These are phyloP conservation scores for Diddensiella transvaalensis DNA, from an alignment of 805 yeast genomes.

Conservation along the genomic window DNA sequence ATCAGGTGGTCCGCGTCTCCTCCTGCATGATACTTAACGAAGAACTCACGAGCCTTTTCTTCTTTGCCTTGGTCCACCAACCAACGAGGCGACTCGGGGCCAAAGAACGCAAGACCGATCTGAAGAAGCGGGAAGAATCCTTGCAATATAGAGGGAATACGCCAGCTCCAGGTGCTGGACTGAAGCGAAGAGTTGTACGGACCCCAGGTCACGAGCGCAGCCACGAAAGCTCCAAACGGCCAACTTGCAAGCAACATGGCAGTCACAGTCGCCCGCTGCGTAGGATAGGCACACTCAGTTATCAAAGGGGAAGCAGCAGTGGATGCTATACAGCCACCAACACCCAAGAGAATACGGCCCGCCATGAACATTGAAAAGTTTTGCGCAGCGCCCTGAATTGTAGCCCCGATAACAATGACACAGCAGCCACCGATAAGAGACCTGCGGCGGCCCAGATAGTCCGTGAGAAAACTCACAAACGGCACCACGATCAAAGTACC, in stretches of 20 bases:
- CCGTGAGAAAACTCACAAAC: constrained; percentile 58
- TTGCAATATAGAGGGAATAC: constrained; percentile 73
- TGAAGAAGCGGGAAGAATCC: constrained; percentile 55
- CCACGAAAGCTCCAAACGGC: constrained; percentile 67
- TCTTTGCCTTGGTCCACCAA: constrained; percentile 62
- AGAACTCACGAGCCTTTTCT: constrained; percentile 39
- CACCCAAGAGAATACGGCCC: constrained; percentile 66
- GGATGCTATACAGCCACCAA: constrained; percentile 69
- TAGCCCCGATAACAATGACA: constrained; percentile 56
- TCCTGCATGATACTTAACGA: constrained; percentile 18
- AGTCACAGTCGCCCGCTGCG: constrained; percentile 60
- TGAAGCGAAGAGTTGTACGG: constrained; percentile 38
- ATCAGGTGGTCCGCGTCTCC: constrained; percentile 13
- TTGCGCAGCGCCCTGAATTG: constrained; percentile 41
- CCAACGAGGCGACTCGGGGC: constrained; percentile 87
- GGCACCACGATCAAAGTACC: constrained; percentile 73
- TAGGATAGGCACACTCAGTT: constrained; percentile 64
- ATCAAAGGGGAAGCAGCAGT: constrained; percentile 71
- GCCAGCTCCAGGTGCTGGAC: constrained; percentile 49
- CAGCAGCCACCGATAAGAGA: constrained; percentile 51
- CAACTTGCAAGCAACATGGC: constrained; percentile 65
- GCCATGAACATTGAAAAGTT: constrained; percentile 63
- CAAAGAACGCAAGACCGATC: constrained; percentile 44
- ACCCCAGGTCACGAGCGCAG: constrained; percentile 74
- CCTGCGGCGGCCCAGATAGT: constrained; percentile 59